Percentiles rank a stretch among this genome's conserved stretches.
Evolutionary conservation across 2,329 filamentous ascomycete genomes (phyloP).

Genomic region (Colletotrichum tamarilloi): DNA sequence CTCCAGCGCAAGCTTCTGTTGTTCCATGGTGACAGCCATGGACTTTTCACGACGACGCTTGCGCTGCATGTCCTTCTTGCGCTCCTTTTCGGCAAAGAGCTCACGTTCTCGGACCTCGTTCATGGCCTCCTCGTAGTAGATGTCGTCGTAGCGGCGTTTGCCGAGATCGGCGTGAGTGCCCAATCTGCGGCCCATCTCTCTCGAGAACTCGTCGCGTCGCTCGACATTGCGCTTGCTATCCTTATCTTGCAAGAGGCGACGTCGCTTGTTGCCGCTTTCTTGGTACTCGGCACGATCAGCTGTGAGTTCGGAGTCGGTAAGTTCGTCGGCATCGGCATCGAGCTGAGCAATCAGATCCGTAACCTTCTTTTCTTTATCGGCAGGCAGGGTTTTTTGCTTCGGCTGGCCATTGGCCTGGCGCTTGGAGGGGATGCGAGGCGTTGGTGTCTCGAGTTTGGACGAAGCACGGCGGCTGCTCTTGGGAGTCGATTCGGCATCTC

Average conservation of each 20-base stretch:
- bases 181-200: constrained; percentile 70
- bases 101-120: constrained; percentile 91
- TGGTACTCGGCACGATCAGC: constrained; percentile 60
- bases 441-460: constrained; percentile 58
- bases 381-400: constrained; percentile 61
- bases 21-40: constrained; percentile 91
- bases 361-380: constrained; percentile 76
- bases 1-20: constrained; percentile 85
- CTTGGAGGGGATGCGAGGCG: constrained; percentile 63
- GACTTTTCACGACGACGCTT: constrained; percentile 96
- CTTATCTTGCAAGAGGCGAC: constrained; percentile 70
- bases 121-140: constrained; percentile 83
- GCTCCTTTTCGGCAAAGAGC: constrained; percentile 94
- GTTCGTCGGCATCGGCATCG: constrained; percentile 58
- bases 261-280: constrained; percentile 74
- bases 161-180: constrained; percentile 76
- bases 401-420: constrained; percentile 69
- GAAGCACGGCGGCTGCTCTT: constrained; percentile 64
- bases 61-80: constrained; percentile 99
- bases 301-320: constrained; percentile 56
- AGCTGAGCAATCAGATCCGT: constrained; percentile 64
- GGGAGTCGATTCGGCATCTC: constrained; percentile 57
- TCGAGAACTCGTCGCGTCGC: constrained; percentile 69
- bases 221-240: constrained; percentile 75
- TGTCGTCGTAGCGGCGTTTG: constrained; percentile 79